Percentiles rank a stretch among this genome's conserved stretches.
Conservation (phyloP, 495 filamentous ascomycete genomes). For the Podospora appendiculata region DNA sequence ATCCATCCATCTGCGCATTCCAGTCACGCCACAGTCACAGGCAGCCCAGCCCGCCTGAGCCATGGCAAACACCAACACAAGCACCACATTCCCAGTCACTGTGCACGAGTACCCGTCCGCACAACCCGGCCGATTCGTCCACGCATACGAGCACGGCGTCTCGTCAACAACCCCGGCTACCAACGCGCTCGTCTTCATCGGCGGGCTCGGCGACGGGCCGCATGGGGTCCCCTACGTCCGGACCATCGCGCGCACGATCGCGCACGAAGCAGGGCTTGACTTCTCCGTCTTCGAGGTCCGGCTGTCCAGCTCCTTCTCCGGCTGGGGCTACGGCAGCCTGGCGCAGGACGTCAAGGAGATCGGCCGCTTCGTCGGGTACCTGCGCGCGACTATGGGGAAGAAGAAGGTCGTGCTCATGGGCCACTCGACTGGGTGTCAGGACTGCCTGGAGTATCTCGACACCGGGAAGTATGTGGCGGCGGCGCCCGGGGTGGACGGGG, state of each 20-base stretch:
- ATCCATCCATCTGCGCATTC: too few species aligned
- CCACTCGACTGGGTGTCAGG: conserved; percentile 76
- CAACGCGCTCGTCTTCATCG: conserved; percentile 76
- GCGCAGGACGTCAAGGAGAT: conserved; percentile 68
- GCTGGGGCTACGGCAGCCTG: conserved; percentile 66
- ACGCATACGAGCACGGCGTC: conserved; percentile 26
- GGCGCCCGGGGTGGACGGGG: conserved; percentile 55
- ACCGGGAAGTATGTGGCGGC: neutral
- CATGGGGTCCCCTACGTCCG: conserved; percentile 60
- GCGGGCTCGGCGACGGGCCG: conserved; percentile 76
- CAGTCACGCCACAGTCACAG: too few species aligned
- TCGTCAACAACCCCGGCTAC: neutral
- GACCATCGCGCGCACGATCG: conserved; percentile 53
- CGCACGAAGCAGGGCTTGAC: conserved; percentile 30
- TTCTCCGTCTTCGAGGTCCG: conserved; percentile 38
- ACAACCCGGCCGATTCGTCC: conserved; percentile 3
- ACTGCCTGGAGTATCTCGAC: conserved; percentile 61
- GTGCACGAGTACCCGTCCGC: conserved; percentile 29
- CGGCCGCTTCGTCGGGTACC: conserved; percentile 60
- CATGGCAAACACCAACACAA: neutral
- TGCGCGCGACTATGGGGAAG: conserved; percentile 33
- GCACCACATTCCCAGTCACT: conserved; percentile 16
- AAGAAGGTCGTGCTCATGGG: conserved; percentile 78
- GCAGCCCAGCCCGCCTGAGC: too few species aligned
- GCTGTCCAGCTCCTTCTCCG: conserved; percentile 50